Conservation (phyloP, 2,329 filamentous ascomycete species). For the Epichloe scottii region DNA sequence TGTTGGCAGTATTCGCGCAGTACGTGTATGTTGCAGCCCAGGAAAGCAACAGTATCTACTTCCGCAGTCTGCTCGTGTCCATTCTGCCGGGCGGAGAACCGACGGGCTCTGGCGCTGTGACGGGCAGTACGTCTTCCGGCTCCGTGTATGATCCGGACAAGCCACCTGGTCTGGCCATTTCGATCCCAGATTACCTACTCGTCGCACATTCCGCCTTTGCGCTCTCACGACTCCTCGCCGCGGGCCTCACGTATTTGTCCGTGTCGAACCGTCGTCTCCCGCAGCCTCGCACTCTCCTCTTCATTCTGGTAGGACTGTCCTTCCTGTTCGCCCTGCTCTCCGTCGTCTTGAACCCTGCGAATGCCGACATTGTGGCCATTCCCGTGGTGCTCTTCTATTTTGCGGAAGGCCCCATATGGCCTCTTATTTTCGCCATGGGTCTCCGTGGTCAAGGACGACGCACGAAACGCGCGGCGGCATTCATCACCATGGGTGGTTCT, state of each 20-base stretch:
- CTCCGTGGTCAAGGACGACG: constrained; percentile 69
- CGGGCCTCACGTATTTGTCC: constrained; percentile 47
- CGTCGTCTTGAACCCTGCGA: constrained; percentile 29
- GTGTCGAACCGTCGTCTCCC: constrained; percentile 37
- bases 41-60: constrained; percentile 50
- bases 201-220: constrained; percentile 64
- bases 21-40: constrained; percentile 72
- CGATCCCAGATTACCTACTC: constrained; percentile 54
- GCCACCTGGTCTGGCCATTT: constrained; percentile 35
- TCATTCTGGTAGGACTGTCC: constrained; percentile 47
- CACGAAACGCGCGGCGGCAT: constrained; percentile 66
- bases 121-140: constrained; percentile 17
- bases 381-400: constrained; percentile 63
- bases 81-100: constrained; percentile 19
- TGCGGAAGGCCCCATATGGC: constrained; percentile 73
- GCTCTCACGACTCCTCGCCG: constrained; percentile 57
- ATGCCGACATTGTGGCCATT: constrained; percentile 39
- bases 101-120: constrained; percentile 11
- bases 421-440: constrained; percentile 67
- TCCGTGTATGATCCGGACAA: constrained; percentile 15
- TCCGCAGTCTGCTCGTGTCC: constrained; percentile 36
- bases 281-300: constrained; percentile 57
- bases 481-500: constrained; percentile 63
- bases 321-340: constrained; percentile 41
- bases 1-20: constrained; percentile 61